Conservation (phyloP, 495 filamentous ascomycete species). For the Pseudomonodictys pantanalensis region DNA sequence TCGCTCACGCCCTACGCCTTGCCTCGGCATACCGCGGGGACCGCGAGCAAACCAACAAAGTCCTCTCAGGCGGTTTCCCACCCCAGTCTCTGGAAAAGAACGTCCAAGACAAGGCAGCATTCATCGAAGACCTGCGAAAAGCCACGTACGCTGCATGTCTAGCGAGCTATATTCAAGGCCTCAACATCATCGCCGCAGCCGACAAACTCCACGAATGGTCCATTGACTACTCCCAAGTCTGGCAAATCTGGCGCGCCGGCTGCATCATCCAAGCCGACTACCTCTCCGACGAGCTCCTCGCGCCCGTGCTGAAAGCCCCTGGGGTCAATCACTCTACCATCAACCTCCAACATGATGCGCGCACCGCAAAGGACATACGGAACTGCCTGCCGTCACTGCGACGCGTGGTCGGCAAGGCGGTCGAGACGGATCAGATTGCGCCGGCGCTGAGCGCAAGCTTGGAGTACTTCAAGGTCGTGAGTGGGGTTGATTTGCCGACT, state of each 20-base stretch:
- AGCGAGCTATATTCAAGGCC: conserved; percentile 62
- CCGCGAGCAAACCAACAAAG: conserved; percentile 44
- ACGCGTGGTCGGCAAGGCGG: conserved; percentile 54
- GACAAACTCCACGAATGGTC: conserved; percentile 62
- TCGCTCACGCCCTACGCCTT: conserved; percentile 64
- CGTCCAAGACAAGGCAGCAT: conserved; percentile 45
- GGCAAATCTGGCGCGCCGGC: conserved; percentile 70
- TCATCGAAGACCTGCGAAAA: conserved; percentile 58
- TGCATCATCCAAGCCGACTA: conserved; percentile 72
- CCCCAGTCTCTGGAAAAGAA: conserved; percentile 43
- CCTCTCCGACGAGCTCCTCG: conserved; percentile 58
- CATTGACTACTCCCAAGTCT: conserved; percentile 55
- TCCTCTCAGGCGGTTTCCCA: conserved; percentile 17
- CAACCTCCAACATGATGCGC: conserved; percentile 49
- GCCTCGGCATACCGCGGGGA: conserved; percentile 61
- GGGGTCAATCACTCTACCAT: conserved; percentile 19
- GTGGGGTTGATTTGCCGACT: conserved; percentile 52
- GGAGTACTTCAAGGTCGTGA: conserved; percentile 68
- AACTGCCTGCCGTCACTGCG: conserved; percentile 53
- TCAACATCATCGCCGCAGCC: conserved; percentile 63
- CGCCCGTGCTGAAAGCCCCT: conserved; percentile 38
- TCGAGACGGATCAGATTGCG: conserved; percentile 61
- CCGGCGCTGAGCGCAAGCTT: conserved; percentile 62
- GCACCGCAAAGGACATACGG: conserved; percentile 55
- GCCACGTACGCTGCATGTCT: conserved; percentile 66